Percentiles rank a stretch among this genome's conserved stretches.
Evolutionary conservation across 2,329 filamentous ascomycete genomes (phyloP).

Genomic region (Alternaria triticimaculans): DNA sequence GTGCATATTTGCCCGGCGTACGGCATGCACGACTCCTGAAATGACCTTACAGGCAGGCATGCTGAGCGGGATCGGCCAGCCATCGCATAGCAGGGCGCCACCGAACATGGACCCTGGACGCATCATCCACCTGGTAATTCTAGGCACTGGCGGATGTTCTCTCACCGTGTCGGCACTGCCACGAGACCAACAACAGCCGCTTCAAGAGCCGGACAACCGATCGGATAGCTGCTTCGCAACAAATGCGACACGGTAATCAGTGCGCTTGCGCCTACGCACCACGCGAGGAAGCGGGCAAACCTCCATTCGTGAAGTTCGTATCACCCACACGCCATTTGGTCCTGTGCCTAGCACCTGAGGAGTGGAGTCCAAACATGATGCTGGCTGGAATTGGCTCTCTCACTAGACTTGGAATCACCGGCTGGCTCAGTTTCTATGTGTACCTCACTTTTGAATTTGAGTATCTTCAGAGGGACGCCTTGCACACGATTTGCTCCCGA

Average conservation of each 20-base stretch:
- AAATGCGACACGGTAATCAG: slow-evolving; percentile 38
- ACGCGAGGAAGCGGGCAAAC: slow-evolving; percentile 35
- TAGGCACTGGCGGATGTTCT: background rate
- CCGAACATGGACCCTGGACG: slow-evolving; percentile 12
- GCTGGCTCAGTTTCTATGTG: slow-evolving; percentile 16
- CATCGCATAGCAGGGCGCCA: slow-evolving; percentile 16
- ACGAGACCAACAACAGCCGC: slow-evolving; percentile 22
- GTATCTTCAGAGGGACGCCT: background rate
- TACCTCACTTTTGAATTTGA: slow-evolving; percentile 5
- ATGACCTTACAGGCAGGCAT: slow-evolving; percentile 20
- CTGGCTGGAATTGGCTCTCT: slow-evolving; percentile 25
- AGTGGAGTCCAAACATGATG: slow-evolving; percentile 16
- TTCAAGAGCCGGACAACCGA: slow-evolving; percentile 30
- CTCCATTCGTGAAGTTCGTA: slow-evolving; percentile 37
- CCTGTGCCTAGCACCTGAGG: slow-evolving; percentile 26
- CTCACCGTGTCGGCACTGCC: slow-evolving; percentile 13
- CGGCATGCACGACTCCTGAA: slow-evolving; percentile 37
- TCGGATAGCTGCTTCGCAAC: slow-evolving; percentile 32
- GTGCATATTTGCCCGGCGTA: slow-evolving; percentile 27
- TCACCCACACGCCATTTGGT: slow-evolving; percentile 29
- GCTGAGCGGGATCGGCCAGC: background rate
- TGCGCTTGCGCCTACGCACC: slow-evolving; percentile 40
- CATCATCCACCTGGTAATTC: slow-evolving; percentile 1
- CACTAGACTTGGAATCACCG: slow-evolving; percentile 21
- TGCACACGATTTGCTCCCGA: slow-evolving; percentile 11